Conservation (phyloP, 2,329 filamentous ascomycete genomes). For the Diaporthe australafricana region DNA sequence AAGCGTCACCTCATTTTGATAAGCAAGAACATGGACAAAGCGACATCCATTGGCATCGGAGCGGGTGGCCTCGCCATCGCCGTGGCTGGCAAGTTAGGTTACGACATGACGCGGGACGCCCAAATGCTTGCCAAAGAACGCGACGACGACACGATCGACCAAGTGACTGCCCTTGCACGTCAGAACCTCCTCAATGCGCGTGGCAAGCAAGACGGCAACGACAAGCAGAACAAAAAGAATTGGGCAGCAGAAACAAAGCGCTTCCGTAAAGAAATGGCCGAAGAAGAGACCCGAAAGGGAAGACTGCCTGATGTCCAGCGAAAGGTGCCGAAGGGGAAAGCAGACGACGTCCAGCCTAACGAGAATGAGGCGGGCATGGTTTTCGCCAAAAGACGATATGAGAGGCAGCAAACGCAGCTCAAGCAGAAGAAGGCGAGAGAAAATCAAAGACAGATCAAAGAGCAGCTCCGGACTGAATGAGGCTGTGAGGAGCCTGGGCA, state of each 20-base stretch:
- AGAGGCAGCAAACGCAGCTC: not conserved
- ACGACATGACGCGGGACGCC: not conserved
- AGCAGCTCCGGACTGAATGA: not conserved
- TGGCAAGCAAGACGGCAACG: not conserved
- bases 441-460: not conserved
- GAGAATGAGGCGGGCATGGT: no score
- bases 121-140: not conserved
- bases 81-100: not conserved
- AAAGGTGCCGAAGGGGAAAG: no score
- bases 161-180: not conserved
- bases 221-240: not conserved
- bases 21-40: not conserved
- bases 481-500: not conserved
- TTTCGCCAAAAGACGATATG: no score
- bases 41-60: not conserved
- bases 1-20: not conserved
- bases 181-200: not conserved
- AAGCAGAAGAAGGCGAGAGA: not conserved
- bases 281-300: no score
- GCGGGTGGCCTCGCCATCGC: not conserved
- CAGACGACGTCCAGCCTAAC: no score
- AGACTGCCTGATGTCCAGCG: no score
- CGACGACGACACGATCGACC: not conserved
- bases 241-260: not conserved
- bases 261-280: not conserved